A percentile compares a stretch with the other conserved stretches of the same genome.
These are phyloP conservation scores for Symbiodinium pilosum DNA, from an alignment of 73 alveolate genomes.

Conservation along the genomic window DNA sequence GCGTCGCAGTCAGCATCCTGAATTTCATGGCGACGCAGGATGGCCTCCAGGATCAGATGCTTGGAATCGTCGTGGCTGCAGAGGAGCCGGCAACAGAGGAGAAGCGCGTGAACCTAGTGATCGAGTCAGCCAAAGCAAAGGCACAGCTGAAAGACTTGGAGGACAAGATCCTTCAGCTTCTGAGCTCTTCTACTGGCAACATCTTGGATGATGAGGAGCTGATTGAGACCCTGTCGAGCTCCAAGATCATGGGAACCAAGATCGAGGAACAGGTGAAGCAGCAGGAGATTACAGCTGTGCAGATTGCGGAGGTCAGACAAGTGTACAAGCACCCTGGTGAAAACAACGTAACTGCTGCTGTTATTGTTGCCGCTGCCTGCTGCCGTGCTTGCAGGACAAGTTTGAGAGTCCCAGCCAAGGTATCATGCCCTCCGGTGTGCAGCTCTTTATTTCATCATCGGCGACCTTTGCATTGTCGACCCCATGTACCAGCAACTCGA, in stretches of 20 bases:
- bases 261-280: constrained; percentile 93
- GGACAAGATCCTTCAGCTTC: constrained; percentile 93
- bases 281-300: constrained; percentile 86
- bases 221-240: constrained; percentile 77
- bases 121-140: constrained; percentile 88
- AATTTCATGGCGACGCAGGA: constrained; percentile 99
- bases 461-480: constrained; percentile 98
- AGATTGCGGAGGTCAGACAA: constrained; percentile 67
- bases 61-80: constrained; percentile 98
- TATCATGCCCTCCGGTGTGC: constrained; percentile 99
- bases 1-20: constrained; percentile 99
- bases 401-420: constrained; percentile 6
- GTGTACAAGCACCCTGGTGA: constrained; percentile 97
- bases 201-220: constrained; percentile 95
- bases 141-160: constrained; percentile 79
- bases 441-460: constrained; percentile 97
- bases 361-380: neutral
- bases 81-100: constrained; percentile 95
- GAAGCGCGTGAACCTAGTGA: constrained; percentile 92
- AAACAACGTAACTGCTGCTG: neutral
- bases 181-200: constrained; percentile 95
- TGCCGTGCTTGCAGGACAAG: neutral
- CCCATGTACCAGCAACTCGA: constrained; percentile 98
- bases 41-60: constrained; percentile 98
- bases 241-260: constrained; percentile 73